phyloP scores from a whole-genome alignment of 306 rosid genomes.

The Hippophae tibetana region DNA sequence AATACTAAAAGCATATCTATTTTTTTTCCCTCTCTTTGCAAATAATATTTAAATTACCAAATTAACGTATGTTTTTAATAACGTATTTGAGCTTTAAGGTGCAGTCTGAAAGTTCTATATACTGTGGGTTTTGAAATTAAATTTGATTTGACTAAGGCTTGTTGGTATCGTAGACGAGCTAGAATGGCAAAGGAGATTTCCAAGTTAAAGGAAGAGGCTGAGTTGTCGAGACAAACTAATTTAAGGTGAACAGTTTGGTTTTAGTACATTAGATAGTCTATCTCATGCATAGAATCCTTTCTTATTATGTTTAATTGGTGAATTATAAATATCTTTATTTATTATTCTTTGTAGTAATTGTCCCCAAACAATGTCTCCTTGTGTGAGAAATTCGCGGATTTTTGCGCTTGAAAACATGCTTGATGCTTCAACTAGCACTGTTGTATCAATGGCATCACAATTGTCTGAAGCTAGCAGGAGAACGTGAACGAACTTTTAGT shows the following conservation, averaged over 20 bases:
- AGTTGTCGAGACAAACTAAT: conserved; percentile 16
- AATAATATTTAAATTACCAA: no score
- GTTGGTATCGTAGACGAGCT: conserved; percentile 35
- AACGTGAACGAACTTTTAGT: conserved; percentile 71
- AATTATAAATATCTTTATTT: conserved; percentile 3
- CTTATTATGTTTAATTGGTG: no score
- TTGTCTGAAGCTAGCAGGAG: conserved; percentile 79
- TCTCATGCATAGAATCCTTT: no score
- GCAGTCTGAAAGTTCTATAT: neutral
- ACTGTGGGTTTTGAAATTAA: neutral
- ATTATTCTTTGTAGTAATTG: conserved; percentile 33
- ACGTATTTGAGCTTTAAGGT: neutral
- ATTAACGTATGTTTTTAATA: neutral
- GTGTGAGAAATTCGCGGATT: conserved; percentile 85
- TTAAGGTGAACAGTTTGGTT: conserved; percentile 18
- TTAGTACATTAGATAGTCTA: no score
- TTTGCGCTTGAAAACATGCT: conserved; percentile 91
- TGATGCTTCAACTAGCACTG: conserved; percentile 61
- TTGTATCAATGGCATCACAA: conserved; percentile 91
- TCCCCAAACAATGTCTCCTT: conserved; percentile 70
- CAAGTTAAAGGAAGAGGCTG: conserved; percentile 37
- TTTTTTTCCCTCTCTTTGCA: no score
- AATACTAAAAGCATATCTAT: no score
- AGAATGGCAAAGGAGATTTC: conserved; percentile 48
- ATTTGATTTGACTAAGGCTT: conserved; percentile 8